Conservation (phyloP, 2,329 filamentous ascomycete genomes). For the Hirsutella minnesotensis region DNA sequence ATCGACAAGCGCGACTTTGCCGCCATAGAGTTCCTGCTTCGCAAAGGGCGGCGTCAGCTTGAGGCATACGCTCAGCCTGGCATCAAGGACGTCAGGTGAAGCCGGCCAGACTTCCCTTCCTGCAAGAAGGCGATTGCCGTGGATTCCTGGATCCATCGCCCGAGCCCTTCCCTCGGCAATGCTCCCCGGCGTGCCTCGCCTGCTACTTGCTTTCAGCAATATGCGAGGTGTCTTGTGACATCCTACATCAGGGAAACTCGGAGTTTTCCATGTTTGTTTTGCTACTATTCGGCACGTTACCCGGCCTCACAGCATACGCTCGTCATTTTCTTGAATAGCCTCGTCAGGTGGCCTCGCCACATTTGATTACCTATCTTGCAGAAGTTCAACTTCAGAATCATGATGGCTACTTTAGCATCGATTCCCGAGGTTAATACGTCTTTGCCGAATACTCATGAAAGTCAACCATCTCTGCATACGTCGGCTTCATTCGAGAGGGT, state of each 20-base stretch:
- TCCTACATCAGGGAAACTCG: too few species aligned
- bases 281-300: slow-evolving; percentile 2
- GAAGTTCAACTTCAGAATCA: slow-evolving; percentile 2
- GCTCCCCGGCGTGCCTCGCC: not conserved
- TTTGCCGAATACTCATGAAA: slow-evolving; percentile 8
- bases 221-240: too few species aligned
- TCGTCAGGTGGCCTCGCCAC: slow-evolving; percentile 7
- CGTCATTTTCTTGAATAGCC: slow-evolving; percentile 12
- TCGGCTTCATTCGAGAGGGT: slow-evolving; percentile 9
- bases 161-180: not conserved
- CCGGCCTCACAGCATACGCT: slow-evolving; percentile 5
- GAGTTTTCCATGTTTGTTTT: not conserved
- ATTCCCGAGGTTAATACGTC: slow-evolving; percentile 12
- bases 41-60: slow-evolving; percentile 71
- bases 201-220: too few species aligned
- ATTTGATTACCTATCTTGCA: slow-evolving; percentile 2
- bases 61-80: slow-evolving; percentile 71
- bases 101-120: not conserved
- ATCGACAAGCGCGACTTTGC: slow-evolving; percentile 77
- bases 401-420: slow-evolving; percentile 18
- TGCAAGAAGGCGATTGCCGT: not conserved
- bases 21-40: slow-evolving; percentile 73
- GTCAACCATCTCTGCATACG: slow-evolving; percentile 4
- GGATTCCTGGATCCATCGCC: not conserved
- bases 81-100: slow-evolving; percentile 59